Conservation (phyloP, 352 stramenopile species). For the Pythium biforme region DNA sequence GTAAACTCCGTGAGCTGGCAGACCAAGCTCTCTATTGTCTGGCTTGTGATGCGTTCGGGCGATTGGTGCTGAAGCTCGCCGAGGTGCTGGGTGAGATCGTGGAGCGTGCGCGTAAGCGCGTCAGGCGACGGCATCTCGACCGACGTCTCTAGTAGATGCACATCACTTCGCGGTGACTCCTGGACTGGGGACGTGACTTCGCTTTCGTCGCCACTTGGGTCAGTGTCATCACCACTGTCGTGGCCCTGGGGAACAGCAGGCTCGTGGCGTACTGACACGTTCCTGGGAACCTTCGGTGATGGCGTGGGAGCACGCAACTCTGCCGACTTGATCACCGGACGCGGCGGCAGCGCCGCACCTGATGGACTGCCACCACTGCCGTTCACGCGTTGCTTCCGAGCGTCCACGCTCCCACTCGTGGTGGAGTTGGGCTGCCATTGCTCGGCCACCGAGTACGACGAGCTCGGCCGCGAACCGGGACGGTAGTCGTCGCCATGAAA, state of each 20-base stretch:
- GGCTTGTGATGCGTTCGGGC: background rate
- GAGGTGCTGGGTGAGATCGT: conserved; percentile 30
- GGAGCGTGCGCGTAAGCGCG: conserved; percentile 30
- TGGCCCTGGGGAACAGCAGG: background rate
- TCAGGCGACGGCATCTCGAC: conserved; percentile 45
- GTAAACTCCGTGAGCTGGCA: conserved; percentile 1
- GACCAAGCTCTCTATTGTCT: background rate
- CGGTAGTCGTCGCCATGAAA: conserved; percentile 82
- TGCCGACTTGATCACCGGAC: background rate
- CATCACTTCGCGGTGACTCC: background rate
- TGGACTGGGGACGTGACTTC: background rate
- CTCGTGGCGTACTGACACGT: background rate
- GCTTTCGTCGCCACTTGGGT: conserved; percentile 3
- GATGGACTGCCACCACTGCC: background rate
- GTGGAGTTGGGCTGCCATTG: conserved; percentile 29
- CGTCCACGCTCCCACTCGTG: background rate
- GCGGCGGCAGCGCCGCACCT: conserved; percentile 4
- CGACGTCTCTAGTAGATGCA: conserved; percentile 41
- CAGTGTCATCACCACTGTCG: conserved; percentile 2
- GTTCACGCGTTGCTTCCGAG: background rate
- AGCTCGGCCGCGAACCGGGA: conserved; percentile 61
- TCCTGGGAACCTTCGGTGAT: background rate
- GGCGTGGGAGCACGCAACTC: background rate
- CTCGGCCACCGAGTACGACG: conserved; percentile 54
- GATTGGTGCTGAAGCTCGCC: conserved; percentile 15